These are phyloP conservation scores for Microbotryomycetes sp. DNA, from an alignment of 1,284 basidiomycete genomes.

Conservation along the genomic window DNA sequence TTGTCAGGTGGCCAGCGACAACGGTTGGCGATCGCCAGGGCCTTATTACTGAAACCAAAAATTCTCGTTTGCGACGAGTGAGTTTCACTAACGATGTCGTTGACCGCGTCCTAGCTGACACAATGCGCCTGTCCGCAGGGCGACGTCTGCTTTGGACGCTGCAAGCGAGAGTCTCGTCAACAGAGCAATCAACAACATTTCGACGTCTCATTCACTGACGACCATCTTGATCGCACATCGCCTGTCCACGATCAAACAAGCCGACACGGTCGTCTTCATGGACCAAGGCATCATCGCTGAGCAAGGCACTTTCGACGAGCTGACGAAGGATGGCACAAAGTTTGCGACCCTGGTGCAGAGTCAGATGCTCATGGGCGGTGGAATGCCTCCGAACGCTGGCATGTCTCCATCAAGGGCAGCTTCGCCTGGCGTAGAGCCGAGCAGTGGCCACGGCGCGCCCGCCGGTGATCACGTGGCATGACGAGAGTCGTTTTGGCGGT, in stretches of 20 bases:
- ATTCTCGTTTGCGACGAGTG: slow-evolving; percentile 49
- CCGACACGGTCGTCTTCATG: slow-evolving; percentile 44
- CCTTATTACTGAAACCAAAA: slow-evolving; percentile 47
- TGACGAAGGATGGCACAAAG: slow-evolving; percentile 43
- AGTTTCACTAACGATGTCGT: slow-evolving; percentile 18
- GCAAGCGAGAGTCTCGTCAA: slow-evolving; percentile 78
- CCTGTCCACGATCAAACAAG: slow-evolving; percentile 51
- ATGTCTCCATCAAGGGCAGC: no score
- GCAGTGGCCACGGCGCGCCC: no score
- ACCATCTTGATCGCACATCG: slow-evolving; percentile 85
- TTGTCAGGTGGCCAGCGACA: slow-evolving; percentile 48
- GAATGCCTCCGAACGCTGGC: not conserved
- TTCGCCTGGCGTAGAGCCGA: no score
- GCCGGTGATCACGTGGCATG: not conserved
- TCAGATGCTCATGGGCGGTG: slow-evolving; percentile 21
- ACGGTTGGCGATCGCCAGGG: slow-evolving; percentile 49
- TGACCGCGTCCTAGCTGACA: not conserved
- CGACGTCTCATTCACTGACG: slow-evolving; percentile 67
- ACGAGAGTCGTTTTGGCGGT: no score
- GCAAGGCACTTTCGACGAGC: slow-evolving; percentile 70
- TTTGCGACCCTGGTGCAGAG: slow-evolving; percentile 33
- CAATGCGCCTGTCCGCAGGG: slow-evolving; percentile 45
- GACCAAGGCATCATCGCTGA: slow-evolving; percentile 80
- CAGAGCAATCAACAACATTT: slow-evolving; percentile 81
- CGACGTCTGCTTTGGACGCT: slow-evolving; percentile 67